These are phyloP conservation scores for Euphorbia peplus DNA, from an alignment of 345 rosid genomes.

Conservation along the genomic window DNA sequence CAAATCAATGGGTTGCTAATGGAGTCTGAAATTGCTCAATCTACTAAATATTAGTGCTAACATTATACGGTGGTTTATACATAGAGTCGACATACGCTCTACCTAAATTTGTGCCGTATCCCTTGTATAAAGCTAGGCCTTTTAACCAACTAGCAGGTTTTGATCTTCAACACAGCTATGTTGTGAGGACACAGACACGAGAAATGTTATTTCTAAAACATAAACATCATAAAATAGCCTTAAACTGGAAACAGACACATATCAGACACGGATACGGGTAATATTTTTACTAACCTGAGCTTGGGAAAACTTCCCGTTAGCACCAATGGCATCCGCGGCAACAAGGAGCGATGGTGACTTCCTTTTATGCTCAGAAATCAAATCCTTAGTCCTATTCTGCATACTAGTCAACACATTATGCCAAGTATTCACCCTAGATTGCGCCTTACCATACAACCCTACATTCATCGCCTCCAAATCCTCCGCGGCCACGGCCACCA, in stretches of 20 bases:
- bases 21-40: too few relatives aligned
- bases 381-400: conserved; percentile 51
- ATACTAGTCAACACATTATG: conserved; percentile 60
- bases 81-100: too few relatives aligned
- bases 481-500: conserved; percentile 54
- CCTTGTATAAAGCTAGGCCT: not conserved
- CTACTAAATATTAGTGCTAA: too few relatives aligned
- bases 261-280: too few relatives aligned
- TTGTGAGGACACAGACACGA: too few relatives aligned
- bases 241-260: too few relatives aligned
- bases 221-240: too few relatives aligned
- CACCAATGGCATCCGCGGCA: conserved; percentile 7
- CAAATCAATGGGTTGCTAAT: too few relatives aligned
- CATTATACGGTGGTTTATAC: too few relatives aligned
- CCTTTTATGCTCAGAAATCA: conserved; percentile 16
- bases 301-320: not conserved
- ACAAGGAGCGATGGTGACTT: not conserved
- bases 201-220: too few relatives aligned
- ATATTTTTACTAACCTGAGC: conserved; percentile 11
- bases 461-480: conserved; percentile 74
- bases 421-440: conserved; percentile 82
- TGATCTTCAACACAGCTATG: not conserved
- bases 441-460: conserved; percentile 54
- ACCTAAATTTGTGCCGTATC: too few relatives aligned
- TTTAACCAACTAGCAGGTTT: not conserved